Conservation (phyloP, 495 filamentous ascomycete species). For the Articulospora tetracladia region DNA sequence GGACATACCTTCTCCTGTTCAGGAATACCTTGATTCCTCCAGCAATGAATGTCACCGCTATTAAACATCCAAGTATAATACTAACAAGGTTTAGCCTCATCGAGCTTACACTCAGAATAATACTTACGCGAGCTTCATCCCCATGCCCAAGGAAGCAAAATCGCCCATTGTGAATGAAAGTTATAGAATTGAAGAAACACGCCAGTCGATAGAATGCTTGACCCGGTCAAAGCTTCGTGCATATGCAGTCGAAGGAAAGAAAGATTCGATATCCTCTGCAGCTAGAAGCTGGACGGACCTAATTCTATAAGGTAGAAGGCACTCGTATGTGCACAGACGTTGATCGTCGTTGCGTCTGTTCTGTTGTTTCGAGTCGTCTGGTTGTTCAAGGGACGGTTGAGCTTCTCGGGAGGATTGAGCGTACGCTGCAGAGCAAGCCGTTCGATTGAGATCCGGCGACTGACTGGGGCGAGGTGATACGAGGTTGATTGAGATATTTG, state of each 20-base stretch:
- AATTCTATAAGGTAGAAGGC: neutral
- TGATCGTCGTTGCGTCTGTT: neutral
- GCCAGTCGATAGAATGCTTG: slow-evolving; percentile 1
- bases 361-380: slow-evolving; percentile 1
- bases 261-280: neutral
- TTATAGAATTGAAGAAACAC: slow-evolving; percentile 7
- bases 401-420: neutral
- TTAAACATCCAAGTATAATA: slow-evolving; percentile 25
- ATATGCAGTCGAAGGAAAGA: neutral
- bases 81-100: neutral
- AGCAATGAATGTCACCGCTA: slow-evolving; percentile 25
- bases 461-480: neutral
- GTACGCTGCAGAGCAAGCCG: neutral
- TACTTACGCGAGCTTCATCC: slow-evolving; percentile 16
- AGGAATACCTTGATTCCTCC: slow-evolving; percentile 28
- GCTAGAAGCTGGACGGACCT: neutral
- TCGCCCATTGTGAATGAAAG: slow-evolving; percentile 21
- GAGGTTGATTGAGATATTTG: neutral
- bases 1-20: slow-evolving; percentile 30
- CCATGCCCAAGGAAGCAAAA: slow-evolving; percentile 8
- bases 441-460: neutral
- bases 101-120: neutral
- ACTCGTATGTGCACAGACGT: neutral
- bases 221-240: slow-evolving; percentile 6
- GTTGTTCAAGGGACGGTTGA: slow-evolving; percentile 10